Percentiles rank a stretch among this genome's conserved stretches.
These are phyloP conservation scores for Talaromyces proteolyticus DNA, from an alignment of 495 filamentous ascomycete genomes.

Conservation along the genomic window DNA sequence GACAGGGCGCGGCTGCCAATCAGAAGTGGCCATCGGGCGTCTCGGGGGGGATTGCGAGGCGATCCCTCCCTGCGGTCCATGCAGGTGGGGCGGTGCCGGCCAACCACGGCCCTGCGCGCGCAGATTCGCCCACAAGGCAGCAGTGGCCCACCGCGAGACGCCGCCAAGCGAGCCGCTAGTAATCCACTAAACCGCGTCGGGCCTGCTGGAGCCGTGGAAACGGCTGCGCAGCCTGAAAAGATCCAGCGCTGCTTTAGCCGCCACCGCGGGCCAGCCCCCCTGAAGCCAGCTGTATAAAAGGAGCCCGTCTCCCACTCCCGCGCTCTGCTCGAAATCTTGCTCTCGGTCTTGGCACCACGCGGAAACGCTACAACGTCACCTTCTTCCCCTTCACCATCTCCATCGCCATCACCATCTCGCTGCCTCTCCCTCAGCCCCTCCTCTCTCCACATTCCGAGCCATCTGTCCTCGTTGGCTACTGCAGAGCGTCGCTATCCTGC, in stretches of 20 bases:
- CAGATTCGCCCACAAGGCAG: neutral
- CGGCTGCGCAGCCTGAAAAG: neutral
- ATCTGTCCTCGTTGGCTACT: constrained; percentile 12
- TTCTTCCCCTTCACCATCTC: constrained; percentile 21
- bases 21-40: neutral
- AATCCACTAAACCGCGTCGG: neutral
- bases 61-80: neutral
- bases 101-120: neutral
- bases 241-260: constrained; percentile 36
- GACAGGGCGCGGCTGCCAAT: neutral
- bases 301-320: constrained; percentile 39
- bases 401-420: constrained; percentile 15
- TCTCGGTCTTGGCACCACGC: constrained; percentile 45
- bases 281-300: constrained; percentile 43
- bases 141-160: neutral
- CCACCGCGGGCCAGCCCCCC: constrained; percentile 35
- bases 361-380: constrained; percentile 23
- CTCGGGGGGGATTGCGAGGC: neutral
- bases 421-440: constrained; percentile 17
- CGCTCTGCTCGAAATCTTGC: constrained; percentile 23
- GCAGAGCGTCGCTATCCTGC: constrained; percentile 14
- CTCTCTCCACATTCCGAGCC: constrained; percentile 12
- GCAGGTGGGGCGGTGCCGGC: neutral
- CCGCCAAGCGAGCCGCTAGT: neutral
- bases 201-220: neutral